Evolutionary conservation across 2,329 filamentous ascomycete species (phyloP).

Genomic region (Apiospora marii): DNA sequence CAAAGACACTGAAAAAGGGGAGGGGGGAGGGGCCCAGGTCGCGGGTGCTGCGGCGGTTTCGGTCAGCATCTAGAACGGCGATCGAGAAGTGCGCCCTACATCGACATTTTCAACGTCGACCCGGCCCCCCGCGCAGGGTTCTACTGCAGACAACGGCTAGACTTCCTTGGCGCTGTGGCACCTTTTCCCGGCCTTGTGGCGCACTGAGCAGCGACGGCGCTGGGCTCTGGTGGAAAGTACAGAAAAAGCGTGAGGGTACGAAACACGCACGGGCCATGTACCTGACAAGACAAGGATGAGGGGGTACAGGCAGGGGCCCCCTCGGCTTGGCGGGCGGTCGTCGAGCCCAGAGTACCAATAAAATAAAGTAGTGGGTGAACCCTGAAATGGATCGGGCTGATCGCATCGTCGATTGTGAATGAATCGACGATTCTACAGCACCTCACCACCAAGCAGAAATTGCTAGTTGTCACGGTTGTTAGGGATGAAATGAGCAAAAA

Average conservation of each 20-base stretch:
- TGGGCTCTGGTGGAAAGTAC: background rate
- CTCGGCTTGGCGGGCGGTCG: too few species aligned
- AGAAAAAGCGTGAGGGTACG: background rate
- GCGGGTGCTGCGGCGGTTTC: constrained; percentile 22
- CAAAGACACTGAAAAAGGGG: constrained; percentile 20
- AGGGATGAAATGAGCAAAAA: constrained; percentile 5
- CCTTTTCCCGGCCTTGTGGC: constrained; percentile 23
- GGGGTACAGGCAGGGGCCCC: too few species aligned
- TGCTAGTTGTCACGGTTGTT: background rate
- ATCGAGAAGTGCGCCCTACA: constrained; percentile 25
- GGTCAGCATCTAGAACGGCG: background rate
- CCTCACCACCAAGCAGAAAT: background rate
- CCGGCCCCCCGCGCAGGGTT: constrained; percentile 20
- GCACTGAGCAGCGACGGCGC: background rate
- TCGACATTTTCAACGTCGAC: constrained; percentile 24
- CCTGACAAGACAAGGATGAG: background rate
- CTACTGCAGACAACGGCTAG: constrained; percentile 22
- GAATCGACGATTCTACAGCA: constrained; percentile 11
- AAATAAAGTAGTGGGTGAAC: constrained; percentile 12
- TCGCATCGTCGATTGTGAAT: constrained; percentile 6
- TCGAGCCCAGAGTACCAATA: background rate
- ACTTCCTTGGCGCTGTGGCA: constrained; percentile 25
- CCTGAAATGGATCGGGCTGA: constrained; percentile 16
- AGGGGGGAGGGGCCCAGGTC: background rate
- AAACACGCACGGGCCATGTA: background rate